Base-by-base conservation (phyloP, 2,329 filamentous ascomycete species). In the Bisporella sp. region DNA sequence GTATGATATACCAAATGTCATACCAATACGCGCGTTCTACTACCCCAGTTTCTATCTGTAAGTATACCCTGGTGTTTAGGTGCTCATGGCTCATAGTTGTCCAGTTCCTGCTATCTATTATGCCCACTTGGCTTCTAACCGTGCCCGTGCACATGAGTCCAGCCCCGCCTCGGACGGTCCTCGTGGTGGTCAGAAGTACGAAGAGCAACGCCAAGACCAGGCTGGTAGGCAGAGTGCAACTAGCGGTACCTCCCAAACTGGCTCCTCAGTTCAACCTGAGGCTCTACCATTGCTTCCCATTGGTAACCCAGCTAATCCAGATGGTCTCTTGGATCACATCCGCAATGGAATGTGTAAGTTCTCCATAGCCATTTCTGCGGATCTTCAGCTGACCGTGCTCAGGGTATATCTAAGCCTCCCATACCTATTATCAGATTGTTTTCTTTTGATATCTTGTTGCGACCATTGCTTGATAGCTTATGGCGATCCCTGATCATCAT, bases 1-100 rank as follows among this genome's bases (percentile, higher is more conserved):
- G 84, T 50, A 86, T 97, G 79, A 85, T 97, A 28, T 97, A 97
- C 61, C 86, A 96, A 58, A 90, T 96, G 56, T 95, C 86, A 42
- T 99, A 96, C 68, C 89, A 95, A 50, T 99, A 96, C 63, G 84
- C 86, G 49, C 82, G 93, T 12, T 93, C 91, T 0, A 97, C 91
- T 0, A 97, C 92, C 0, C 89, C 93, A 0, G 91, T 99, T 0
- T 96, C 91, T 0, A 39, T 65, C 0, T 62, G 62, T 64, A 58
- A 62, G 61, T 60, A 35, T 68, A 68, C 63, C 59, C 66, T 59
- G 5, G 45, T 43, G 35, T 47, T 54, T 56, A 41, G 42, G 50
- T 44, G 41, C 46, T 54, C 43, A 54, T 41, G 42, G 57, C 66
- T 69, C 33, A 51, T 21, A 21, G 21, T 21, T 21, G 21, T 21